Evolutionary conservation across 345 rosid species (phyloP).

Genomic region (Corchorus capsularis): DNA sequence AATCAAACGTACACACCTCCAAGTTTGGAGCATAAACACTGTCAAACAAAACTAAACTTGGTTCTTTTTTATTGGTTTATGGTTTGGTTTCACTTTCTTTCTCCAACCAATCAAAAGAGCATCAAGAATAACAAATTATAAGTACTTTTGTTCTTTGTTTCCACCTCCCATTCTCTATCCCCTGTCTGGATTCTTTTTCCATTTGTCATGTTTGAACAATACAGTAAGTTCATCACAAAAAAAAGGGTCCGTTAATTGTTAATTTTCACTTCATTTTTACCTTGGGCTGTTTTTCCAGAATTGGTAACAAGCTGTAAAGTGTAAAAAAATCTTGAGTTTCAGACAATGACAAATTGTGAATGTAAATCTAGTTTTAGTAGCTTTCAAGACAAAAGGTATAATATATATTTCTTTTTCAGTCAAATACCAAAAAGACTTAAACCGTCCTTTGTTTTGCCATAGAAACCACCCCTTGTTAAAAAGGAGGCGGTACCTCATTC

Average conservation of each 20-base stretch:
- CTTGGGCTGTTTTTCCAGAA: not conserved
- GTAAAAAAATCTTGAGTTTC: not conserved
- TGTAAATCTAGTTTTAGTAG: conserved; percentile 15
- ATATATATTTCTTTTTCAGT: not conserved
- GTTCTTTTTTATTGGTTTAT: not conserved
- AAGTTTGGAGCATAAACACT: conserved; percentile 18
- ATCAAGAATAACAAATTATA: conserved; percentile 10
- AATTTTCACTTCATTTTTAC: not conserved
- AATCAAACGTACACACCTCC: conserved; percentile 15
- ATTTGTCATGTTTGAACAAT: conserved; percentile 1
- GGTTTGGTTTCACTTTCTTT: not conserved
- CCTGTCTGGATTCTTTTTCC: not conserved
- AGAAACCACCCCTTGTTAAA: conserved; percentile 22
- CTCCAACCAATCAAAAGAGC: conserved; percentile 2
- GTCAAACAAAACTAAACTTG: not conserved
- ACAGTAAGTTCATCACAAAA: not conserved
- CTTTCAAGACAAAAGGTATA: not conserved
- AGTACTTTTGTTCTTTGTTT: conserved; percentile 2
- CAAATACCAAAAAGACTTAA: conserved; percentile 25
- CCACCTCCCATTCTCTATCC: conserved; percentile 15
- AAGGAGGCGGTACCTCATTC: conserved; percentile 33
- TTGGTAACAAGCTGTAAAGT: conserved; percentile 8
- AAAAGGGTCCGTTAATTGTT: no score
- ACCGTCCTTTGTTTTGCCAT: conserved; percentile 34
- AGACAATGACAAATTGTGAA: conserved; percentile 7